phyloP scores from a whole-genome alignment of 441 rosid genomes.

The Pelargonium myrrhifolium region DNA sequence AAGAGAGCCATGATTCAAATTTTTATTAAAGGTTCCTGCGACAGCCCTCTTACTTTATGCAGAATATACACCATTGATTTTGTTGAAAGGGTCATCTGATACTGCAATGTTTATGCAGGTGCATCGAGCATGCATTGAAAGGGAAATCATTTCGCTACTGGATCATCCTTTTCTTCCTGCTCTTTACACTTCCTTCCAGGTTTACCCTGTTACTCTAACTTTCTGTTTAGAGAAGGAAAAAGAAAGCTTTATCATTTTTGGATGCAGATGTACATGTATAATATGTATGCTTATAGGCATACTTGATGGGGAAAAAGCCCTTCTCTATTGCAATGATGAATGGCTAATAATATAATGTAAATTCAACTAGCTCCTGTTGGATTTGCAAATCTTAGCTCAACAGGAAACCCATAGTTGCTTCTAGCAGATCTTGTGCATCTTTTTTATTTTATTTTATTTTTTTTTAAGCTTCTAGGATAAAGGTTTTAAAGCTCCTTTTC shows the following conservation, averaged over 20 bases:
- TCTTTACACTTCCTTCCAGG: slow-evolving; percentile 86
- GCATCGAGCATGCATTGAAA: slow-evolving; percentile 84
- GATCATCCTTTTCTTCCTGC: slow-evolving; percentile 98
- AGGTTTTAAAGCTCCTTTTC: background rate
- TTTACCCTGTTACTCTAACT: slow-evolving; percentile 17
- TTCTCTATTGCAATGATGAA: background rate
- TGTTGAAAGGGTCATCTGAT: slow-evolving; percentile 2
- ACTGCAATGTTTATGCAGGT: slow-evolving; percentile 38
- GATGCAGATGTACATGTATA: background rate
- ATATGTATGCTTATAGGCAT: background rate
- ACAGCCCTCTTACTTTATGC: background rate
- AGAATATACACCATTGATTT: slow-evolving; percentile 6
- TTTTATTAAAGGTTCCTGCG: background rate
- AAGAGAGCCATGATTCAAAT: background rate
- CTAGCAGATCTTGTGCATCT: too few species aligned
- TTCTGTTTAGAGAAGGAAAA: background rate
- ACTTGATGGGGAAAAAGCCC: background rate
- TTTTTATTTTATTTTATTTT: too few species aligned
- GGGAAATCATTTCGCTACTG: slow-evolving; percentile 75
- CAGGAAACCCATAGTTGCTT: too few species aligned
- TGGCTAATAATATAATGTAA: background rate
- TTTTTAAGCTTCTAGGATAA: background rate
- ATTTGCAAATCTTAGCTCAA: too few species aligned
- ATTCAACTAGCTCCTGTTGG: too few species aligned
- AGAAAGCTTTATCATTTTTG: background rate